These are phyloP conservation scores for Plasmodium gonderi DNA, from an alignment of 169 alveolate species.

Conservation along the genomic window DNA sequence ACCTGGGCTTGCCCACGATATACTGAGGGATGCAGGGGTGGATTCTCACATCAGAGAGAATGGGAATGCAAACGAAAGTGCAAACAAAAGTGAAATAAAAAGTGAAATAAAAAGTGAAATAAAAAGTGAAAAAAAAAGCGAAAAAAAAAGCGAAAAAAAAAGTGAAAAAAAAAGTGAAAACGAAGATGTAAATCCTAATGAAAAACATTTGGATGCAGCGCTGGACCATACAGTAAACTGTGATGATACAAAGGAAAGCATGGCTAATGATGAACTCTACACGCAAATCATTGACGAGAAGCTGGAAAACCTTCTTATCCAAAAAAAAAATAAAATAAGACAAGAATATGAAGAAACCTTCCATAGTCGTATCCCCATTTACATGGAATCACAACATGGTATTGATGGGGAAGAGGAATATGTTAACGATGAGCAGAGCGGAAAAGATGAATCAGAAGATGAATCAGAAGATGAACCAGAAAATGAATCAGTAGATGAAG, in stretches of 20 bases:
- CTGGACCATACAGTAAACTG: no score
- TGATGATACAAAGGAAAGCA: not conserved
- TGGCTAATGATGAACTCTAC: not conserved
- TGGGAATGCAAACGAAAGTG: not conserved
- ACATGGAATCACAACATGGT: not conserved
- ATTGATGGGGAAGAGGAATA: no score
- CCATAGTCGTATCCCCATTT: not conserved
- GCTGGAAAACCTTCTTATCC: constrained; percentile 4
- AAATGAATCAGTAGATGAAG: not conserved
- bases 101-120: not conserved
- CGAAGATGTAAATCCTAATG: not conserved
- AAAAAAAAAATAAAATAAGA: constrained; percentile 44
- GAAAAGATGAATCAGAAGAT: not conserved
- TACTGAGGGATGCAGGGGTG: no score
- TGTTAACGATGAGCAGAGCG: not conserved
- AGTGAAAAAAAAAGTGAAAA: not conserved
- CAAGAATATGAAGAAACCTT: constrained; percentile 17
- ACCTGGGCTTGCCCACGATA: no score
- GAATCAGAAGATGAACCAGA: not conserved
- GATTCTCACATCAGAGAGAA: no score
- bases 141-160: not conserved
- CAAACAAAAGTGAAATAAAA: not conserved
- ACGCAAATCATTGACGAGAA: no score
- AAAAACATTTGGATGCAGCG: no score
- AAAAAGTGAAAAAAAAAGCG: not conserved